These are phyloP conservation scores for Coniella vitis DNA, from an alignment of 2,329 filamentous ascomycete species.

Conservation along the genomic window DNA sequence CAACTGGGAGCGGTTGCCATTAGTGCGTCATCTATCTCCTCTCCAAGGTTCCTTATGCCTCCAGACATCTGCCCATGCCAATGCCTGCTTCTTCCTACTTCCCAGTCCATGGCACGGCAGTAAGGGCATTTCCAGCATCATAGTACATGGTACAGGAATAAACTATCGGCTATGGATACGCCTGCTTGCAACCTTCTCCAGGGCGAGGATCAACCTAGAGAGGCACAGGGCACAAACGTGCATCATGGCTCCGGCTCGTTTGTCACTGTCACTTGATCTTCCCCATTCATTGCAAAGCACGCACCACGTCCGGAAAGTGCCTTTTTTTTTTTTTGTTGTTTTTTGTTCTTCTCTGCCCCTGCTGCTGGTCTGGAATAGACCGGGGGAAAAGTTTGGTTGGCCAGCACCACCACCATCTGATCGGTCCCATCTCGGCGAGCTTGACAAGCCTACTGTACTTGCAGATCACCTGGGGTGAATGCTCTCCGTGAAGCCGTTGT, in stretches of 20 bases:
- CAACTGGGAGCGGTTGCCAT: no score
- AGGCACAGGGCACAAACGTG: no score
- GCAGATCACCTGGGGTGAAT: neutral
- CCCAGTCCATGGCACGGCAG: neutral
- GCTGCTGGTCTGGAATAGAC: neutral
- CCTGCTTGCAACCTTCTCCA: no score
- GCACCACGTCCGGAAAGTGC: neutral
- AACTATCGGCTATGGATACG: no score
- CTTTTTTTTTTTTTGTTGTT: neutral
- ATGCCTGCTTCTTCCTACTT: neutral
- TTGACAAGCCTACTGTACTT: neutral
- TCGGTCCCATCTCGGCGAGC: conserved; percentile 9
- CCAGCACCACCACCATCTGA: no score
- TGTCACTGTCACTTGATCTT: no score
- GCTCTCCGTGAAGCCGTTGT: no score
- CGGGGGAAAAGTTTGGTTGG: no score
- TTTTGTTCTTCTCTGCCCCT: neutral
- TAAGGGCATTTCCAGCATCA: neutral
- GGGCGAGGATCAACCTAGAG: neutral
- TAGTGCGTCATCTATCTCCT: neutral
- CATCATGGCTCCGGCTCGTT: no score
- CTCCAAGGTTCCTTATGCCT: neutral
- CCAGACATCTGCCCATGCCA: no score
- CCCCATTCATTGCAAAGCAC: no score
- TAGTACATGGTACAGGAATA: no score